A percentile compares a stretch with the other conserved stretches of the same genome.
phyloP scores from a whole-genome alignment of 306 rosid species.

The Malus fusca region DNA sequence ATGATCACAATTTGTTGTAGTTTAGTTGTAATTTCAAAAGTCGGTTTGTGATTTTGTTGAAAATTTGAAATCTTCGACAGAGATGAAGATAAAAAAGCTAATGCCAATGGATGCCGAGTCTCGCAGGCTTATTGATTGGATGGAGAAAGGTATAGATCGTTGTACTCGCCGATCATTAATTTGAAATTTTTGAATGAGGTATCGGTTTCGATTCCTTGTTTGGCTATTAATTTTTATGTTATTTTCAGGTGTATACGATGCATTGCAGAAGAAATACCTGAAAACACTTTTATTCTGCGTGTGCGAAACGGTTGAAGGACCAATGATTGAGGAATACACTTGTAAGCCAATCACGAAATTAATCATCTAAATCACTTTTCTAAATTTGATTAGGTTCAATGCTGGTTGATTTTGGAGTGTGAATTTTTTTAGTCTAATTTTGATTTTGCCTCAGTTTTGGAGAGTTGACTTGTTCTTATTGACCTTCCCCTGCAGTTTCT shows the following conservation, averaged over 20 bases:
- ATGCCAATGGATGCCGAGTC: conserved; percentile 95
- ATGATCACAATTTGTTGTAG: not conserved
- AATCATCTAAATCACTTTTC: not conserved
- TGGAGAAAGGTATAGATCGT: conserved; percentile 69
- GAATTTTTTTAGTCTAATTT: not conserved
- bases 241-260: conserved; percentile 73
- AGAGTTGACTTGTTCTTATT: not conserved
- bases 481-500: conserved; percentile 53
- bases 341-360: conserved; percentile 41
- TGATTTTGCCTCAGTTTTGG: not conserved
- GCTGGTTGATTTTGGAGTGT: not conserved
- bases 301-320: conserved; percentile 78
- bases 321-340: conserved; percentile 95
- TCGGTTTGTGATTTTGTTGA: conserved; percentile 15
- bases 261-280: conserved; percentile 74
- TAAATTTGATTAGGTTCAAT: not conserved
- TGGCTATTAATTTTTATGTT: not conserved
- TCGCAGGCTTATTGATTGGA: conserved; percentile 91
- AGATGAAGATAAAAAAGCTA: conserved; percentile 91
- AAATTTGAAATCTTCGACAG: conserved; percentile 32
- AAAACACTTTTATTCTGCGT: conserved; percentile 82
- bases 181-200: not conserved
- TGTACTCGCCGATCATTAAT: conserved; percentile 1
- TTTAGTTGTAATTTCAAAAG: not conserved
- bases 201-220: not conserved